Evolutionary conservation across 2,329 filamentous ascomycete species (phyloP).

Genomic region (Fusarium nanum): DNA sequence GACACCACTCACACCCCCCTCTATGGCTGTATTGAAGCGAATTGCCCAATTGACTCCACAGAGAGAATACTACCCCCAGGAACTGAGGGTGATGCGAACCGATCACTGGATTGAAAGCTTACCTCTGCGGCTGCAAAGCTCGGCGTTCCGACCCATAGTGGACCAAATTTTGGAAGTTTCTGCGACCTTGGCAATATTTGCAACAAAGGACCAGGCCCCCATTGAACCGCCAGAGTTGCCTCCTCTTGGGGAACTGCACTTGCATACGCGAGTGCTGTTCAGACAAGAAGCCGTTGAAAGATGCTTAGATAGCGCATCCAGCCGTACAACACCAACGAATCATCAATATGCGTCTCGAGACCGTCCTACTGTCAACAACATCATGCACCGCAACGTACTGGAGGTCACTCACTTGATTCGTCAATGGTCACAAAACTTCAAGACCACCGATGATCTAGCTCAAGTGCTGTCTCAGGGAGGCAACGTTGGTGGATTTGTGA

Average conservation of each 20-base stretch:
- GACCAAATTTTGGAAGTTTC: slow-evolving; percentile 49
- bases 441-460: slow-evolving; percentile 34
- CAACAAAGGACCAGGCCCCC: slow-evolving; percentile 22
- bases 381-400: slow-evolving; percentile 41
- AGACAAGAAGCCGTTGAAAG: slow-evolving; percentile 37
- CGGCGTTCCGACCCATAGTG: slow-evolving; percentile 51
- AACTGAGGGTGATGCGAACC: slow-evolving; percentile 51
- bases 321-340: slow-evolving; percentile 12
- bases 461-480: slow-evolving; percentile 25
- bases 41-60: slow-evolving; percentile 46
- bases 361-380: slow-evolving; percentile 33
- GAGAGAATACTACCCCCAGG: slow-evolving; percentile 53
- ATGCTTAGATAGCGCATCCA: slow-evolving; percentile 10
- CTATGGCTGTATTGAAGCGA: slow-evolving; percentile 9
- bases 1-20: slow-evolving; percentile 47
- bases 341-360: slow-evolving; percentile 36
- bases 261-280: slow-evolving; percentile 32
- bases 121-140: slow-evolving; percentile 51
- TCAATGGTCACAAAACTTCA: slow-evolving; percentile 33
- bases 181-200: slow-evolving; percentile 40
- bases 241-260: slow-evolving; percentile 25
- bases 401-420: slow-evolving; percentile 33
- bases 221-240: slow-evolving; percentile 11
- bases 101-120: slow-evolving; percentile 48
- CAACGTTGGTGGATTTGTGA: slow-evolving; percentile 35